Evolutionary conservation across 164 flowering plant genomes (phyloP), one percentile per base, ranked within the genome.

Genomic region (Umbilicus rupestris): DNA sequence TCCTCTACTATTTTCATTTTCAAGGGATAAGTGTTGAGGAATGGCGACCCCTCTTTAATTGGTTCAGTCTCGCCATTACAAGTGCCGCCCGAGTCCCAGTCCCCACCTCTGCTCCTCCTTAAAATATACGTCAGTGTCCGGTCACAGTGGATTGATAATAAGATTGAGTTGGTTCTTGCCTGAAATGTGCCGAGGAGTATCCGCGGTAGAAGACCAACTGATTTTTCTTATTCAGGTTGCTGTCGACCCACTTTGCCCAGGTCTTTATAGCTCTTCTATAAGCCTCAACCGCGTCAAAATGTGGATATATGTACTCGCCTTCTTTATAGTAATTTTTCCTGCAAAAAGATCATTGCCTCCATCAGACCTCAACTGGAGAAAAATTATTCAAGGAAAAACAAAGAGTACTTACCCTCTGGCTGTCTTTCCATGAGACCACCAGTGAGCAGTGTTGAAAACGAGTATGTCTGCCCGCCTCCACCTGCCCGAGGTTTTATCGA

Each of bases 401-500:
- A 66, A 7, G 71, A 62, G 39, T 66, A 93, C n/a, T n/a, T n/a
- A n/a, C 98, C 98, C 97, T 33, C 93, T 80, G 50, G 96, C 80
- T 69, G 96, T 93, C 75, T 90, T 93, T 75, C 96, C 93, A 77
- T 90, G 98, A 75, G 87, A 77, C 96, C 96, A 92, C 98, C 98
- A 92, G 70, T 92, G 98, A 24, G 96, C 98, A 35, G 97, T 88
- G 72, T 90, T 92, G 73, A 92, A 90, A 42, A 92, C 81, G 41
- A 93, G 87, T 74, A 93, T 93, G 70, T 93, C 89, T 64, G 90
- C 96, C 50, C 76, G 76, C 72, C 77, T 86, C 98, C 98, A 93
- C 64, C 86, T 78, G 31, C 50, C 59, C 30, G 90, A 63, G 52
- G 90, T 71, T 77, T 87, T 88, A 80, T 93, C 98, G 24, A 90